Evolutionary conservation across 2,329 filamentous ascomycete genomes (phyloP).

Genomic region (Mycosphaerella sp.): DNA sequence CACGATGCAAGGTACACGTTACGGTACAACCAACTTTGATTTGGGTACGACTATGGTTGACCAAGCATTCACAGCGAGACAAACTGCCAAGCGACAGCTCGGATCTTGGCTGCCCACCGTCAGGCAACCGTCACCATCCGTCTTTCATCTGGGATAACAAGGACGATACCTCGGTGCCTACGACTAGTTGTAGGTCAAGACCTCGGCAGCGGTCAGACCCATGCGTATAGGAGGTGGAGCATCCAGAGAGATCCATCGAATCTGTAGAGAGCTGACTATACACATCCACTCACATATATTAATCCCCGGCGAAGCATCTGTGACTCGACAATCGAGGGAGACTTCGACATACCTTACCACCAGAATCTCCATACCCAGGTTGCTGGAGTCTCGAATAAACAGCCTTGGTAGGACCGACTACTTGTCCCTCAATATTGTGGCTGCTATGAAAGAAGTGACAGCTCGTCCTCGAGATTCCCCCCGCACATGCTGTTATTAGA

Average conservation of each 20-base stretch:
- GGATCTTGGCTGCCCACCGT: neutral
- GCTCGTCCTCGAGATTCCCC: constrained; percentile 55
- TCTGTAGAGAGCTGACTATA: neutral
- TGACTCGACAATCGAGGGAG: neutral
- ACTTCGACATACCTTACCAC: constrained; percentile 31
- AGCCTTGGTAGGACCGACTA: constrained; percentile 60
- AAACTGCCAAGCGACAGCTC: neutral
- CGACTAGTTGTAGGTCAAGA: neutral
- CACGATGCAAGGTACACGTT: constrained; percentile 14
- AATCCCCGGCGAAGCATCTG: neutral
- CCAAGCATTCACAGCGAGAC: too few species aligned
- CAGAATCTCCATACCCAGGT: constrained; percentile 68
- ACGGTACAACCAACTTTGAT: too few species aligned
- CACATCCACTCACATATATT: too few species aligned
- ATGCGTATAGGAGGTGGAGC: too few species aligned
- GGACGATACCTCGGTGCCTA: neutral
- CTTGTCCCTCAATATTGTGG: constrained; percentile 60
- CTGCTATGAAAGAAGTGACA: constrained; percentile 60
- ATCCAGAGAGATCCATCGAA: too few species aligned
- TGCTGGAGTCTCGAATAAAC: constrained; percentile 56
- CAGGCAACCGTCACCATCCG: neutral
- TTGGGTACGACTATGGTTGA: too few species aligned
- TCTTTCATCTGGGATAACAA: neutral
- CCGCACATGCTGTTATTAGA: too few species aligned
- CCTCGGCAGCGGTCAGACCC: neutral